Percentiles rank a stretch among this genome's conserved stretches.
phyloP scores from a whole-genome alignment of 2,329 filamentous ascomycete species.

The Penicillium sp. region DNA sequence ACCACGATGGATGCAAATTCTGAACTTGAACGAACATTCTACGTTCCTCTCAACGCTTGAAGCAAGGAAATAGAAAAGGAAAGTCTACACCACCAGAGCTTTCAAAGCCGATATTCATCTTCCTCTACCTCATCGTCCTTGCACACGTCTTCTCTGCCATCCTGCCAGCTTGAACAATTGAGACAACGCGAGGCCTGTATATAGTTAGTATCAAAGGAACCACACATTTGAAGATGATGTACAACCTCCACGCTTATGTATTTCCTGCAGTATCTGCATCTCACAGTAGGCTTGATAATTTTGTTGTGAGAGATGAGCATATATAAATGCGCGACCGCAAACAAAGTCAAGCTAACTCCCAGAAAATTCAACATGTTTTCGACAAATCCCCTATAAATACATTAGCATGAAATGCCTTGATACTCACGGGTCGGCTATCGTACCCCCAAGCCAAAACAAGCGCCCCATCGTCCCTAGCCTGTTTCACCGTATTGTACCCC shows the following conservation, averaged over 20 bases:
- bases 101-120: not conserved
- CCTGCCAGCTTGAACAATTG: conserved; percentile 60
- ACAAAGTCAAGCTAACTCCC: conserved; percentile 65
- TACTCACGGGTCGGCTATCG: conserved; percentile 18
- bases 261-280: conserved; percentile 57
- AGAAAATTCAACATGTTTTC: conserved; percentile 63
- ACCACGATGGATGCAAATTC: not conserved
- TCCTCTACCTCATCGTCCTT: not conserved
- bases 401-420: not conserved
- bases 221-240: not conserved
- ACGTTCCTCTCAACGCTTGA: not conserved
- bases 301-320: conserved; percentile 62
- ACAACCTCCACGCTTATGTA: conserved; percentile 62
- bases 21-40: not conserved
- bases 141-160: conserved; percentile 52
- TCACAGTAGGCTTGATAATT: conserved; percentile 69
- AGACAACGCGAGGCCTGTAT: conserved; percentile 50
- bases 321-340: conserved; percentile 63
- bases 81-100: not conserved
- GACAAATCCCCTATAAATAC: conserved; percentile 19
- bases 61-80: not conserved
- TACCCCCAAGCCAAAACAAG: conserved; percentile 71
- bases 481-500: conserved; percentile 69
- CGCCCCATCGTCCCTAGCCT: conserved; percentile 69
- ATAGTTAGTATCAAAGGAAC: conserved; percentile 6